phyloP scores from a whole-genome alignment of 306 rosid species.

The Vigna radiata region DNA sequence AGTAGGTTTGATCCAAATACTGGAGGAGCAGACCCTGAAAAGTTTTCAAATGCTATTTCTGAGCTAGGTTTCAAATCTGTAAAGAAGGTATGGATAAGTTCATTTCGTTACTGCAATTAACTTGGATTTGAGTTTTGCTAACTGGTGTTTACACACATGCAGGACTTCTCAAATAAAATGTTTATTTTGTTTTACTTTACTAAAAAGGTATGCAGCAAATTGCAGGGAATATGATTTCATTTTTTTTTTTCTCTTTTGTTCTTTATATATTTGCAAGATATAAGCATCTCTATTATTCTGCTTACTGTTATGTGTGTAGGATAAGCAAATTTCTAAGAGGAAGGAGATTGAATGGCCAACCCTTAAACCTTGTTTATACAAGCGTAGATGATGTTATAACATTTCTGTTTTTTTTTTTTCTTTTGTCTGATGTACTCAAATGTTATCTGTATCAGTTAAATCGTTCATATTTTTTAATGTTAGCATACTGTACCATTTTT shows the following conservation, averaged over 20 bases:
- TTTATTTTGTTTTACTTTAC: conserved; percentile 80
- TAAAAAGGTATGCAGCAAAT: conserved; percentile 65
- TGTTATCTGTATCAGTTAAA: background rate
- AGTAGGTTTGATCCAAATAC: conserved; percentile 88
- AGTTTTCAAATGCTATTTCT: conserved; percentile 67
- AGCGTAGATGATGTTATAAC: conserved; percentile 72
- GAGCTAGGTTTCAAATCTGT: conserved; percentile 75
- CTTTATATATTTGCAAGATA: conserved; percentile 3
- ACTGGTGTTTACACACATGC: conserved; percentile 48
- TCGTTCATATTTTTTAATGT: too few species aligned
- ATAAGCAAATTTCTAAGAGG: conserved; percentile 54
- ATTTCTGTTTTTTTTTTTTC: background rate
- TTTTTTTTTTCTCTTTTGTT: conserved; percentile 3
- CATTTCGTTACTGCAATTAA: conserved; percentile 8
- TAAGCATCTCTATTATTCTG: conserved; percentile 1
- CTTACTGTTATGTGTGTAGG: conserved; percentile 52
- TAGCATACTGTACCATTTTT: too few species aligned
- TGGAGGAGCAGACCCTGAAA: conserved; percentile 90
- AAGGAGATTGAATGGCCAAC: conserved; percentile 82
- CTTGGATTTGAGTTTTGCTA: conserved; percentile 39
- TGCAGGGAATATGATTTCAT: conserved; percentile 3
- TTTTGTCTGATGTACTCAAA: too few species aligned
- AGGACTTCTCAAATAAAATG: conserved; percentile 96
- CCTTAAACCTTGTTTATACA: conserved; percentile 90
- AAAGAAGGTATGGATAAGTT: conserved; percentile 55